phyloP scores from a whole-genome alignment of 2,329 filamentous ascomycete genomes.

The Trichoderma gracile region DNA sequence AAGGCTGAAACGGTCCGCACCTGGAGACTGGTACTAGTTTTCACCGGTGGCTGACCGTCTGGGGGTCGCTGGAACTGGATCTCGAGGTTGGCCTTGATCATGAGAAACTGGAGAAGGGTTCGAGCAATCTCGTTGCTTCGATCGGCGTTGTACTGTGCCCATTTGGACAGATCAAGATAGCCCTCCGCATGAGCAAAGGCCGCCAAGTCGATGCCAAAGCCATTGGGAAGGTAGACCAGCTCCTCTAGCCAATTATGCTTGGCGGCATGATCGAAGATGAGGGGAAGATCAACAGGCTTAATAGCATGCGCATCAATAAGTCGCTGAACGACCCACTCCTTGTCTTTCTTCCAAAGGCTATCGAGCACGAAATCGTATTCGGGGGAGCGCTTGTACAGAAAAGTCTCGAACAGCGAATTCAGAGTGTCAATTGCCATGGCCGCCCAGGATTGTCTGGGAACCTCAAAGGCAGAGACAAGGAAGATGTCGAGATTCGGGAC shows the following conservation, averaged over 20 bases:
- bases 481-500: conserved; percentile 77
- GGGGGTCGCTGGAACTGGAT: conserved; percentile 69
- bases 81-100: conserved; percentile 82
- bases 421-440: conserved; percentile 72
- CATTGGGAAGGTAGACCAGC: conserved; percentile 74
- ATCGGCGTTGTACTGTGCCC: conserved; percentile 72
- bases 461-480: conserved; percentile 73
- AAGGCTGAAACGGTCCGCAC: conserved; percentile 83
- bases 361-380: conserved; percentile 88
- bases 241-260: conserved; percentile 83
- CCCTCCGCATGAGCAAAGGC: conserved; percentile 80
- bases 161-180: conserved; percentile 76
- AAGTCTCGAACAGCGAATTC: conserved; percentile 77
- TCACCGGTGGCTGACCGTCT: conserved; percentile 57
- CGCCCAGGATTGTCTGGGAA: conserved; percentile 72
- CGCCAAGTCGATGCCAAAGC: conserved; percentile 84
- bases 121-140: conserved; percentile 67
- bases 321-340: conserved; percentile 78
- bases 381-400: conserved; percentile 74
- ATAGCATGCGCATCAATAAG: conserved; percentile 81
- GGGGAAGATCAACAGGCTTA: conserved; percentile 55
- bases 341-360: conserved; percentile 88
- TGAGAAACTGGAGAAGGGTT: conserved; percentile 75
- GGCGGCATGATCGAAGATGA: conserved; percentile 63
- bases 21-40: conserved; percentile 72